Evolutionary conservation across 495 filamentous ascomycete genomes (phyloP), one percentile per base, ranked within the genome.

Genomic region (Trichoderma virens): DNA sequence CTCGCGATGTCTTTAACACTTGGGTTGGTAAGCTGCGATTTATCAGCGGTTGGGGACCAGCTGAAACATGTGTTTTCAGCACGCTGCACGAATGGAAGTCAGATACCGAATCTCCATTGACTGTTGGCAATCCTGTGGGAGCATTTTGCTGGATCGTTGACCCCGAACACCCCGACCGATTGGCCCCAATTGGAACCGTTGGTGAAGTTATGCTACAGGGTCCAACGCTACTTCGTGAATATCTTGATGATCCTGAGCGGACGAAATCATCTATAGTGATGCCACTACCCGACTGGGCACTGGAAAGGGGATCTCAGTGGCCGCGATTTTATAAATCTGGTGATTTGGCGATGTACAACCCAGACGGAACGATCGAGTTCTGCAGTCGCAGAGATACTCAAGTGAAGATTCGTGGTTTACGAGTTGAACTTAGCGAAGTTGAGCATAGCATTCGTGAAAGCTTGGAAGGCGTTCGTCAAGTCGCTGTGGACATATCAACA

Each of bases 141-240:
- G 64, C 64, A 20, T 32, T 59, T 18, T 63, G 45, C n/a, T 86
- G 83, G 83, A 66, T 85, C 61, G 77, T 82, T 25, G 76, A 83
- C 61, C 73, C 80, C 0, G 43, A 62, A 0, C 71, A 85, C 60
- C 74, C 76, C 25, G 61, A 80, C 16, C 28, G 61, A 3, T 71
- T 86, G 35, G 76, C 79, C n/a, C 80, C 83, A 0, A 70, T 84
- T 7, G 83, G 83, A 27, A 74, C 70, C 20, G 68, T 80, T 54
- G 83, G 83, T 35, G 83, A 86, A 66, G 61, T 85, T 11, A 65
- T 79, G 5, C 67, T 86, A 11, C 79, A 83, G 70, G 81, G 82
- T 0, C 79, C 80, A 2, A 68, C 72, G 8, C 61, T 84, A 25
- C 72, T 70, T n/a, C 64, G 68, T 2, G 73, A 72, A 6, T 83